phyloP scores from a whole-genome alignment of 2,329 filamentous ascomycete species.

The Colletotrichum viniferum region DNA sequence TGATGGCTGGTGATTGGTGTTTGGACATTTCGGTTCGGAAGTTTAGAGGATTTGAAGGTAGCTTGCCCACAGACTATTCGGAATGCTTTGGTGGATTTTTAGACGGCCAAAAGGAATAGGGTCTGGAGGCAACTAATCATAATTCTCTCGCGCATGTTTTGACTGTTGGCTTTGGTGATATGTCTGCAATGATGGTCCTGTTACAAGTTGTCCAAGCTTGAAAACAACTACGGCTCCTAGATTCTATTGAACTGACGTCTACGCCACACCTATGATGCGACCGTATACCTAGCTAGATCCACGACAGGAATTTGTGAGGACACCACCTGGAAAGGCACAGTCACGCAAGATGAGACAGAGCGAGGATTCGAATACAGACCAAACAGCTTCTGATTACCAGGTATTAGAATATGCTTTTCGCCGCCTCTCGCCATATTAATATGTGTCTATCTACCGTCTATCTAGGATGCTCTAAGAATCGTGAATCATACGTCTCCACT shows the following conservation, averaged over 20 bases:
- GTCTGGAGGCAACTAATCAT: not conserved
- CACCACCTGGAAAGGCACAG: not conserved
- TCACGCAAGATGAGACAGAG: not conserved
- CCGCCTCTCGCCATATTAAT: not conserved
- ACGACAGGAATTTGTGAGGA: not conserved
- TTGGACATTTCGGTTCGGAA: not conserved
- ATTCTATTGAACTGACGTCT: not conserved
- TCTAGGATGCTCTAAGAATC: not conserved
- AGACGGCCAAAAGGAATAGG: conserved; percentile 16
- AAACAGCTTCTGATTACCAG: not conserved
- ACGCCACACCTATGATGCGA: not conserved
- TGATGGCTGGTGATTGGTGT: not conserved
- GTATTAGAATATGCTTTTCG: not conserved
- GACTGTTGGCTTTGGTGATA: not conserved
- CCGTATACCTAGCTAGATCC: not conserved
- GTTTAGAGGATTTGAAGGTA: not conserved
- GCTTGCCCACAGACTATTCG: conserved; percentile 17
- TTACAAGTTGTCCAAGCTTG: not conserved
- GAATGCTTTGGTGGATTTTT: conserved; percentile 15
- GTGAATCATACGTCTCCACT: not conserved
- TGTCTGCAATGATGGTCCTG: not conserved
- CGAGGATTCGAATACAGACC: not conserved
- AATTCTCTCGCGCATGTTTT: not conserved
- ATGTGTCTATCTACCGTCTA: not conserved
- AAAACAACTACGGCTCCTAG: not conserved